Base-by-base conservation (phyloP, 352 stramenopile species). In the Phytophthora foliorum region DNA sequence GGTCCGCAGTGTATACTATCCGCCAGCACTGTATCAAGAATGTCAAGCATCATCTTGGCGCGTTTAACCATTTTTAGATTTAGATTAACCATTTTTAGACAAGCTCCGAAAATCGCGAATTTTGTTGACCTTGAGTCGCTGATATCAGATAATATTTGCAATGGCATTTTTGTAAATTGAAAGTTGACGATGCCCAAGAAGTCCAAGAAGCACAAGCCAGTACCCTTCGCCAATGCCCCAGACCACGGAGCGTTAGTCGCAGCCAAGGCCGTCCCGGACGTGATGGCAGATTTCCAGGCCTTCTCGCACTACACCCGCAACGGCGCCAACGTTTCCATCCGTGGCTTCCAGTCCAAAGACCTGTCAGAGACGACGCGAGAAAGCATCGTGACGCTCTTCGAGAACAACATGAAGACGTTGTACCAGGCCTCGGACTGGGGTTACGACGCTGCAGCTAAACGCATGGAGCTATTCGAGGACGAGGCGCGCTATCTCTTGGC, bases 381-480 rank as follows among this genome's bases (percentile, higher is more conserved):
- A 11, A 57, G 73, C 10, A 64, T 96, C 38, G 77, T 90, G 8
- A 22, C 67, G 27, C 60, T 98, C 22, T 98, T 99, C 67, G 81
- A 97, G 67, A 64, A 41, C 16, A 99, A 98, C 67, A 99, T 99
- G 96, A 88, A 86, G 52, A 67, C 74, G 29, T 72, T 97, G 55
- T 99, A 99, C 65, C 72, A 89, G 65, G 38, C 82, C 2, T 97
- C 88, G 10, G 82, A 90, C 49, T 98, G 94, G 94, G 94, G 94
- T 21, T 95, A 98, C 59, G 82, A 98, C 73, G 67, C 94, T 3
- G 70, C 67, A 4, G 81, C 85, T 16, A 99, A 99, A 51, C 56
- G 65, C 25, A 64, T 48, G 2, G 96, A 99, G 67, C 69, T 99
- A 6, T 90, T 86, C 41, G 89, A 98, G 52, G 45, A 75, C 2